Evolutionary conservation across 805 yeast genomes (phyloP), one percentile per base, ranked within the genome.

Genomic region (Clavispora vitiphila): DNA sequence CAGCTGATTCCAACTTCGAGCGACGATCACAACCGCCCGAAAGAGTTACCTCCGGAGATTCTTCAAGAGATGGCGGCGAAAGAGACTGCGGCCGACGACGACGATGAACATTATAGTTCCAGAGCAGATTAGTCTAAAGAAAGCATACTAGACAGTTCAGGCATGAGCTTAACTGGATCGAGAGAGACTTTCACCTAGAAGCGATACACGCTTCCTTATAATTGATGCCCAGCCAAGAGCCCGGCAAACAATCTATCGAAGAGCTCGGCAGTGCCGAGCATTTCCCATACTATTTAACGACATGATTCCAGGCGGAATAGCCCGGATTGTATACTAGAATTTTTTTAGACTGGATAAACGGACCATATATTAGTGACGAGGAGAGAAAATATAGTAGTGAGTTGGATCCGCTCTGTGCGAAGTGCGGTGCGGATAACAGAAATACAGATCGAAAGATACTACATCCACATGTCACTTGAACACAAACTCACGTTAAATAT

Each of bases 401-500:
- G n/a, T n/a, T n/a, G n/a, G n/a, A n/a, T n/a, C n/a, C n/a, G n/a
- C n/a, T 10, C 27, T n/a, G 15, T 12, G n/a, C 11, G 7, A 6
- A 12, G 31, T 27, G 14, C n/a, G 30, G 30, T 15, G 32, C 16
- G 32, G 32, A 29, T 29, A 29, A 16, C 10, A 15, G 19, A 29
- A 15, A 8, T 9, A n/a, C 7, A n/a, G 30, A 5, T n/a, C 7
- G 14, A 6, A 26, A 2, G 12, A 12, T n/a, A 29, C 32, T 15
- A 29, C 32, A 29, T 15, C 24, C 34, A 29, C 20, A 29, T 29
- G 26, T 35, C 37, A 8, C 47, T 51, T 25, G 52, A 47, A 22
- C 58, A 54, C 43, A 37, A 40, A 15, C 46, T 58, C 12, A 57
- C 63, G 29, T 59, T 86, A 21, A 62, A 65, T 16, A 69, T 89